These are phyloP conservation scores for Eutypa lata DNA, from an alignment of 2,329 filamentous ascomycete species.

Conservation along the genomic window DNA sequence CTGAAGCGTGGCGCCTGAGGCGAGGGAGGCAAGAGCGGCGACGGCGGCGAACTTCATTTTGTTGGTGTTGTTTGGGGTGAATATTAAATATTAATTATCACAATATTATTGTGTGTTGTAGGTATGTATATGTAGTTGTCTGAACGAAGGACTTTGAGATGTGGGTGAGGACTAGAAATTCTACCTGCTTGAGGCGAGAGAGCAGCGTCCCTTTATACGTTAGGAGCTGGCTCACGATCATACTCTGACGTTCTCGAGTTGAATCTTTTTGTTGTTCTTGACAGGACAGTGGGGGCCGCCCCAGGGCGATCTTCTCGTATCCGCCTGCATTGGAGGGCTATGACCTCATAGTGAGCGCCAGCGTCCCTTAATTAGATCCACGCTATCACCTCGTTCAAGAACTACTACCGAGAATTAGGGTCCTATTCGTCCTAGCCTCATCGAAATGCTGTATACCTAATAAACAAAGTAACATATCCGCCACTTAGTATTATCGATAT, in stretches of 20 bases:
- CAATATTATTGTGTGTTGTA: not conserved
- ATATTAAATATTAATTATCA: not conserved
- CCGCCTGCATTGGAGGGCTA: conserved; percentile 1
- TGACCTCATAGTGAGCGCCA: not conserved
- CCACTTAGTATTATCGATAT: too few species aligned
- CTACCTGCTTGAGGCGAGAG: not conserved
- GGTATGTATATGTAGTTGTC: not conserved
- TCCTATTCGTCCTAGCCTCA: too few species aligned
- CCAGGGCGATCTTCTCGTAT: conserved; percentile 7
- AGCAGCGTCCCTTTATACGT: conserved; percentile 1
- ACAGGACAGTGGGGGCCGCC: not conserved
- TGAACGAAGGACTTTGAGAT: not conserved
- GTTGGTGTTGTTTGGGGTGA: not conserved
- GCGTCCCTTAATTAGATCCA: not conserved
- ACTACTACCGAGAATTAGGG: too few species aligned
- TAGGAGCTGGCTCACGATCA: not conserved
- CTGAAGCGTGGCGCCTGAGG: conserved; percentile 6
- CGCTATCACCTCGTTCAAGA: not conserved
- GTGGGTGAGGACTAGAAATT: not conserved
- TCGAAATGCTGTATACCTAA: too few species aligned
- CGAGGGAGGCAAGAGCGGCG: conserved; percentile 4
- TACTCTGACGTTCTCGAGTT: not conserved
- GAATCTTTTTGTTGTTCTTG: not conserved
- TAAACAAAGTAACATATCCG: too few species aligned
- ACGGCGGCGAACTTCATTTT: conserved; percentile 8